Conservation (phyloP, 768 basidiomycete species). For the Dentipellis sp. region DNA sequence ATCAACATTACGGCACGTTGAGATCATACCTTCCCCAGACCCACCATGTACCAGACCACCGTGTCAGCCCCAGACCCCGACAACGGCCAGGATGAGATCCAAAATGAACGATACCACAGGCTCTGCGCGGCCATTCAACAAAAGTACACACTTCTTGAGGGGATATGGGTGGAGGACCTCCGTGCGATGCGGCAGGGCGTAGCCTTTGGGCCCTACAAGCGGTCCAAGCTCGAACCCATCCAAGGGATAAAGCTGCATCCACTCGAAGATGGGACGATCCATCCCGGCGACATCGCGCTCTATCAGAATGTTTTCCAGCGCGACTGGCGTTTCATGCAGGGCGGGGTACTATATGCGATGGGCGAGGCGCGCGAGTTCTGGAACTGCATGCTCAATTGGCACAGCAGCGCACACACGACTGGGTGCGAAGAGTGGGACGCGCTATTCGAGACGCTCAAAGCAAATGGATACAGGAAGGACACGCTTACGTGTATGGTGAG, state of each 20-base stretch:
- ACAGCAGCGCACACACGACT: constrained; percentile 7
- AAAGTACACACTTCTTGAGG: too few relatives aligned
- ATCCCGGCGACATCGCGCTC: constrained; percentile 1
- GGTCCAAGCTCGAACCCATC: constrained; percentile 6
- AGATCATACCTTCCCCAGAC: too few relatives aligned
- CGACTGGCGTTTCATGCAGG: constrained; percentile 11
- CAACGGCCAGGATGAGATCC: too few relatives aligned
- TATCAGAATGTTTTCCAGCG: constrained; percentile 1
- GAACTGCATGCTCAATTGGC: constrained; percentile 14
- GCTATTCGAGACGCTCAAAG: constrained; percentile 8
- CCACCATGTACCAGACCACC: too few relatives aligned
- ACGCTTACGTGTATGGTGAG: constrained; percentile 7
- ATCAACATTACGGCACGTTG: too few relatives aligned
- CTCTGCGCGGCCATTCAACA: too few relatives aligned
- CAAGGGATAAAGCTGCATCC: constrained; percentile 12
- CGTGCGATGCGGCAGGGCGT: not conserved
- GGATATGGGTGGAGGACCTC: too few relatives aligned
- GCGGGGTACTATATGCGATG: constrained; percentile 7
- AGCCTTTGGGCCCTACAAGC: not conserved
- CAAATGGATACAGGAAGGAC: not conserved
- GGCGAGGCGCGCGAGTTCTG: constrained; percentile 5
- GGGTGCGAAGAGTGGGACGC: constrained; percentile 8
- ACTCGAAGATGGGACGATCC: constrained; percentile 8
- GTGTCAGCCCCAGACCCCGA: too few relatives aligned
- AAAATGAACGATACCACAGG: too few relatives aligned